A percentile compares a stretch with the other conserved stretches of the same genome.
phyloP scores from a whole-genome alignment of 1,284 basidiomycete genomes.

The Cutaneotrichosporon cutaneum region DNA sequence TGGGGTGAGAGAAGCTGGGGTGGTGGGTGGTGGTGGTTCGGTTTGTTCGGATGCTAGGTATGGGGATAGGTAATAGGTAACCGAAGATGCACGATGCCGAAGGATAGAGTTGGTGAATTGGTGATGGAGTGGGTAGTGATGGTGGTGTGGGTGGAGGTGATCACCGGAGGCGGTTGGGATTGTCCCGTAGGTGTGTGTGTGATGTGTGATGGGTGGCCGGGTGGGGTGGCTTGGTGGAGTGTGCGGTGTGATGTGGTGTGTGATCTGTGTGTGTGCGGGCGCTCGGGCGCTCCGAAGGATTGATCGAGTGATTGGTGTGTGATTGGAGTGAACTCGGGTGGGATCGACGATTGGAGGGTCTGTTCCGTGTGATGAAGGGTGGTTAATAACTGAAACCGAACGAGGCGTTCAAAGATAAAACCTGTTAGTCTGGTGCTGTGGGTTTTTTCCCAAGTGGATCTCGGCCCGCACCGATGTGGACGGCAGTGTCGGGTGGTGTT shows the following conservation, averaged over 20 bases:
- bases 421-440: neutral
- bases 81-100: too few relatives aligned
- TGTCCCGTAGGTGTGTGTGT: too few relatives aligned
- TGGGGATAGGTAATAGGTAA: too few relatives aligned
- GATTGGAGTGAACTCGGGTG: neutral
- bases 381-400: neutral
- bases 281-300: too few relatives aligned
- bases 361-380: neutral
- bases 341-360: neutral
- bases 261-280: neutral
- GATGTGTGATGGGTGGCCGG: neutral
- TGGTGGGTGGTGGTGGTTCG: neutral
- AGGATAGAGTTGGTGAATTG: neutral
- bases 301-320: neutral
- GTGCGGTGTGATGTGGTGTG: neutral
- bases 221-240: too few relatives aligned
- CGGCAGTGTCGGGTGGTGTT: neutral
- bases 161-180: too few relatives aligned
- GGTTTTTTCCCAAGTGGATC: too few relatives aligned
- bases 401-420: neutral
- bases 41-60: too few relatives aligned
- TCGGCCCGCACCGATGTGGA: too few relatives aligned
- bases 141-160: neutral
- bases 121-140: neutral
- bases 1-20: neutral